phyloP scores from a whole-genome alignment of 2,329 filamentous ascomycete genomes.

The Pseudogymnoascus sp. region DNA sequence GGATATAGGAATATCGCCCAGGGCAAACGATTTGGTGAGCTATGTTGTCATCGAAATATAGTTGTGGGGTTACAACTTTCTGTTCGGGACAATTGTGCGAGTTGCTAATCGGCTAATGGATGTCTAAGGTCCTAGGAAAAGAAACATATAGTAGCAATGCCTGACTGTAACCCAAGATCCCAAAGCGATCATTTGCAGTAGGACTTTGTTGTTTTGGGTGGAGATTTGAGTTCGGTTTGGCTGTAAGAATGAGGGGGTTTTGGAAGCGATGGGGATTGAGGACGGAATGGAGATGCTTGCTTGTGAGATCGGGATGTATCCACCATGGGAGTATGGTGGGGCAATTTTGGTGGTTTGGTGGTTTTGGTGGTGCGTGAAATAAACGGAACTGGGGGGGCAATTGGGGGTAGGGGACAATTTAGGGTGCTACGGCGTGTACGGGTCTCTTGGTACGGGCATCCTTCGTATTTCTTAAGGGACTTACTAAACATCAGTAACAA shows the following conservation, averaged over 20 bases:
- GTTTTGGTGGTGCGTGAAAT: neutral
- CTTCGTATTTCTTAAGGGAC: neutral
- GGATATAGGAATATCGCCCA: neutral
- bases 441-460: neutral
- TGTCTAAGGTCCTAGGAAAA: neutral
- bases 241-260: neutral
- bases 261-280: neutral
- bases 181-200: neutral
- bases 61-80: slow-evolving; percentile 8
- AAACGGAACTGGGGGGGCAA: neutral
- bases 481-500: neutral
- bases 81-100: slow-evolving; percentile 2
- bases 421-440: neutral
- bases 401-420: neutral
- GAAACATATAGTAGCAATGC: neutral
- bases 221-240: neutral
- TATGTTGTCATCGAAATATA: slow-evolving; percentile 10
- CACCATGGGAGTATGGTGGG: neutral
- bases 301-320: neutral
- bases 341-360: neutral
- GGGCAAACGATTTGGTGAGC: neutral
- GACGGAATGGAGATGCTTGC: slow-evolving; percentile 1
- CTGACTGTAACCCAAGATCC: neutral
- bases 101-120: slow-evolving; percentile 5
- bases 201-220: neutral